Conservation (phyloP, 208 protist genomes). For the Sergeia podlipaevii region DNA sequence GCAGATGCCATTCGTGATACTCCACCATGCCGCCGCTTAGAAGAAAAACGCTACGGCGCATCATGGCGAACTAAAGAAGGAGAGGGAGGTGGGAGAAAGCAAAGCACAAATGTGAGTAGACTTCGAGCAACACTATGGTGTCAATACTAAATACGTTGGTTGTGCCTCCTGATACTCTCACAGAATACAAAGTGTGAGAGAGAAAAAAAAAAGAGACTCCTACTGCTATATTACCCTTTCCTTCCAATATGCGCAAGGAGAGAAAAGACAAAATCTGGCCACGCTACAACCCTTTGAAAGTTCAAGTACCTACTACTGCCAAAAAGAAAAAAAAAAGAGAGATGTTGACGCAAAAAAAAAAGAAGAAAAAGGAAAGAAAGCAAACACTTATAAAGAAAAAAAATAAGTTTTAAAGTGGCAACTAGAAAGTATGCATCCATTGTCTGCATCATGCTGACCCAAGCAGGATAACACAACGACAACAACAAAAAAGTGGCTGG, state of each 20-base stretch:
- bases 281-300: no score
- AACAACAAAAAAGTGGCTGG: no score
- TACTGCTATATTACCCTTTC: no score
- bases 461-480: not conserved
- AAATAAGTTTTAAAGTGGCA: conserved; percentile 1
- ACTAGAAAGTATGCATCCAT: not conserved
- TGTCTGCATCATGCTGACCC: not conserved
- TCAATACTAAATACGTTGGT: no score
- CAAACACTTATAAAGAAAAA: not conserved
- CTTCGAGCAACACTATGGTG: not conserved
- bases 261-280: no score
- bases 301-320: not conserved
- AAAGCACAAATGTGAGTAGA: not conserved
- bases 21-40: conserved; percentile 82
- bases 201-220: not conserved
- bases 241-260: no score
- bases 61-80: conserved; percentile 32
- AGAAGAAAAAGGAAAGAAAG: not conserved
- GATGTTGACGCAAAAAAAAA: not conserved
- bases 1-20: conserved; percentile 91
- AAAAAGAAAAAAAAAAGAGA: conserved; percentile 1
- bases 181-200: not conserved
- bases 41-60: conserved; percentile 67
- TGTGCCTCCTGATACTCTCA: no score
- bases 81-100: not conserved